Base-by-base conservation (phyloP, 164 flowering plant genomes). In the Chimonanthus praecox region DNA sequence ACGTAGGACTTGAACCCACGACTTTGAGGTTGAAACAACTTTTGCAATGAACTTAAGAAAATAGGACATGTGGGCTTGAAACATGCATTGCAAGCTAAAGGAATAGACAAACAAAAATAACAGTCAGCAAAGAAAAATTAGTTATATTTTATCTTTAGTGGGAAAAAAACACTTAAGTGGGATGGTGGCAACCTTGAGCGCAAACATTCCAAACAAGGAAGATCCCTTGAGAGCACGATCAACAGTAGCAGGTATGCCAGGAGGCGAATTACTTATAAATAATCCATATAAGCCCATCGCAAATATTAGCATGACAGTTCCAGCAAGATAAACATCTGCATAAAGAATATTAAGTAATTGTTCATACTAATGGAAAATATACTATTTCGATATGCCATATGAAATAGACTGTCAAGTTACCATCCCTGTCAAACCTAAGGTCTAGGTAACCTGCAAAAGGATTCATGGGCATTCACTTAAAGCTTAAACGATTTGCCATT, bases 291-390 rank as follows among this genome's bases (percentile, higher is more conserved):
- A 75, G 51, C 99, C 99, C 98, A 95, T 92, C 3, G 89, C 98
- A 73, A 95, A 95, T 69, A 95, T 92, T 65, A 95, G 75, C 99
- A 95, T 92, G 75, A 95, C 98, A 51, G 99, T 95, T 13, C 99
- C 99, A 68, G 97, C 98, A 76, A 92, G 95, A 80, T 92, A 92
- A n/a, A 95, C 96, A 88, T 95, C 98, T 92, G 92, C 81, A 84
- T 13, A 71, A 70, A 46, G 49, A 13, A 71, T 45, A 45, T 66
- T 66, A 63, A 21, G 5, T n/a, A 54, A 4, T n/a, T 54, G 60
- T 54, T 11, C 60, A 54, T 54, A 11, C 16, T 54, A 33, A 3
- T 13, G 60, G 60, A 54, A 54, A 54, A n/a, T 54, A 33, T 33
- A 33, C 33, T 33, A 33, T 33, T 33, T 33, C 2, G 16, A 16